Conservation (phyloP, 331 rosid species). For the Ulmus americana region DNA sequence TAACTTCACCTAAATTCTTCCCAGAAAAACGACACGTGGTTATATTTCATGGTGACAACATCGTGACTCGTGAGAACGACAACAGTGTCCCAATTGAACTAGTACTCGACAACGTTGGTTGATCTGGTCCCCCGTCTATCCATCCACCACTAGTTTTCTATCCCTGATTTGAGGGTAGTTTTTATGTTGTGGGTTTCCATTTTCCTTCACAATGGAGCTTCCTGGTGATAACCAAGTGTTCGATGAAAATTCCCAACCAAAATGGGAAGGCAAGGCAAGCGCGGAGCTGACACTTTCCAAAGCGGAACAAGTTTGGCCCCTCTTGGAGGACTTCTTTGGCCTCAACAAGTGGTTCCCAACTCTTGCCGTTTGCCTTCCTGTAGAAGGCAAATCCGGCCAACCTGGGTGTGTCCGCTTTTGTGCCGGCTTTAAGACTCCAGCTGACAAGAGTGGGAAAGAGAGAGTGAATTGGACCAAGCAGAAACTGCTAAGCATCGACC, state of each 20-base stretch:
- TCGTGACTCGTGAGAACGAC: too few species aligned
- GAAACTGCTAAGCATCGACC: slow-evolving; percentile 44
- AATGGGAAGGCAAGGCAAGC: slow-evolving; percentile 47
- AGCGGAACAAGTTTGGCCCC: slow-evolving; percentile 52
- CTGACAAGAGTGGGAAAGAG: slow-evolving; percentile 16
- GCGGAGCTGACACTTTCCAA: slow-evolving; percentile 20
- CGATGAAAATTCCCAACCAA: slow-evolving; percentile 5
- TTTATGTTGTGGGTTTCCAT: too few species aligned
- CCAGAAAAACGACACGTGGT: too few species aligned
- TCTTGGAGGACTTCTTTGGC: slow-evolving; percentile 55
- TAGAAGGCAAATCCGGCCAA: slow-evolving; percentile 40
- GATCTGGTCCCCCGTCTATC: too few species aligned
- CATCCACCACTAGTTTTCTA: too few species aligned
- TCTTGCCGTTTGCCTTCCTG: slow-evolving; percentile 36
- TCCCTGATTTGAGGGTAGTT: too few species aligned
- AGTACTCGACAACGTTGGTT: too few species aligned
- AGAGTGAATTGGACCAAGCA: slow-evolving; percentile 53
- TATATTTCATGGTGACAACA: too few species aligned
- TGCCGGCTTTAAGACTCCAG: slow-evolving; percentile 50
- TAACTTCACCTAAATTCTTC: too few species aligned
- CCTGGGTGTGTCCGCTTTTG: slow-evolving; percentile 56
- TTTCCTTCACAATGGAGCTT: too few species aligned
- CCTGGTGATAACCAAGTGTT: slow-evolving; percentile 10
- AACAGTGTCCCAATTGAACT: too few species aligned
- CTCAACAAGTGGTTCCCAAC: slow-evolving; percentile 55